Evolutionary conservation across 257 asterid genomes (phyloP).

Genomic region (Ligustrum vulgare): DNA sequence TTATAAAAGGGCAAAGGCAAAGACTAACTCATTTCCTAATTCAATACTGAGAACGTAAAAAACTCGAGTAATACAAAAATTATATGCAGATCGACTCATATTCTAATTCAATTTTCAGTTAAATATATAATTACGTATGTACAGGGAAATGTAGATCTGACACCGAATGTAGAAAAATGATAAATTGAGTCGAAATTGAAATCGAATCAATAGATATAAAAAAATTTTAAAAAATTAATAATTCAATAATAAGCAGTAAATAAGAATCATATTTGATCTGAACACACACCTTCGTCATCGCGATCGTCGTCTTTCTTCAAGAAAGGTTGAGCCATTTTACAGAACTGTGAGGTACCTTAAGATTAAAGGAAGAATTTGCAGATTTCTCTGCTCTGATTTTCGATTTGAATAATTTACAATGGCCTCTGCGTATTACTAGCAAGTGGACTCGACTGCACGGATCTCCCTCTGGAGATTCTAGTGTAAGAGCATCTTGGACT

Average conservation of each 20-base stretch:
- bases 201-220: not conserved
- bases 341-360: not conserved
- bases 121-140: constrained; percentile 3
- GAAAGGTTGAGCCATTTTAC: constrained; percentile 63
- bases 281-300: constrained; percentile 61
- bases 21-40: too few species aligned
- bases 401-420: not conserved
- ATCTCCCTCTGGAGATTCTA: constrained; percentile 14
- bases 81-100: not conserved
- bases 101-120: not conserved
- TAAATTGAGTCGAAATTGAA: constrained; percentile 3
- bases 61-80: not conserved
- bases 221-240: not conserved
- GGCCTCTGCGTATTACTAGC: not conserved
- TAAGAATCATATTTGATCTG: constrained; percentile 2
- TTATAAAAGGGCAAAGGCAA: not conserved
- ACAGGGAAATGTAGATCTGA: constrained; percentile 43
- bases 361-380: not conserved
- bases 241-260: not conserved
- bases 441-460: constrained; percentile 6
- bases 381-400: not conserved
- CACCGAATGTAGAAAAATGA: constrained; percentile 12
- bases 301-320: constrained; percentile 74
- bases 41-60: not conserved
- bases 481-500: not conserved